A percentile compares a stretch with the other conserved stretches of the same genome.
Conservation (phyloP, 1,284 basidiomycete genomes). For the Sphagnurus paluster region DNA sequence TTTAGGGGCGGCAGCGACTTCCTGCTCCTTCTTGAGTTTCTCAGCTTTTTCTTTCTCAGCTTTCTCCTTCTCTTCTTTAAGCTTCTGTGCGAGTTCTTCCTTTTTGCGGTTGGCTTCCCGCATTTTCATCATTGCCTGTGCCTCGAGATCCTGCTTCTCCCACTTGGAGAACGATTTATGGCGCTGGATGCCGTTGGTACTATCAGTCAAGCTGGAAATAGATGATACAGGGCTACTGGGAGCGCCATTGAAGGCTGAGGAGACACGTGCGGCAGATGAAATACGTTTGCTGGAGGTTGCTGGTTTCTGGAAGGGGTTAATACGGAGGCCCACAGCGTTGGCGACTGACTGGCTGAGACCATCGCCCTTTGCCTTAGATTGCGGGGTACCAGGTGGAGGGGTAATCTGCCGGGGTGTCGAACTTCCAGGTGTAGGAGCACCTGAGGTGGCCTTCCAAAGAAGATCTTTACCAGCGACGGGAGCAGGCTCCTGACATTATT, state of each 20-base stretch:
- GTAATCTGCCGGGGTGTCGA: conserved; percentile 26
- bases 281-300: conserved; percentile 30
- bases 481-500: conserved; percentile 21
- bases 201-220: conserved; percentile 40
- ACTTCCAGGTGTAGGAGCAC: conserved; percentile 27
- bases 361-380: conserved; percentile 27
- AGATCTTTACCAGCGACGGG: conserved; percentile 43
- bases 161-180: conserved; percentile 67
- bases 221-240: conserved; percentile 26
- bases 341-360: conserved; percentile 46
- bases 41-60: conserved; percentile 40
- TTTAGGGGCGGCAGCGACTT: conserved; percentile 28
- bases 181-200: conserved; percentile 48
- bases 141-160: conserved; percentile 82
- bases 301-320: conserved; percentile 36
- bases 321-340: conserved; percentile 34
- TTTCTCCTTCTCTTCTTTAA: conserved; percentile 41
- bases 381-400: conserved; percentile 22
- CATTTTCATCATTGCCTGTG: conserved; percentile 69
- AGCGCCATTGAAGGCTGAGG: conserved; percentile 16
- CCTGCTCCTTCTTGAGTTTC: conserved; percentile 40
- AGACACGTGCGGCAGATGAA: conserved; percentile 28
- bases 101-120: conserved; percentile 51
- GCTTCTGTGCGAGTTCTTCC: conserved; percentile 39
- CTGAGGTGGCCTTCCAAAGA: conserved; percentile 42